A percentile compares a stretch with the other conserved stretches of the same genome.
Conservation (phyloP, 2,329 filamentous ascomycete species). For the Nemania sp. region DNA sequence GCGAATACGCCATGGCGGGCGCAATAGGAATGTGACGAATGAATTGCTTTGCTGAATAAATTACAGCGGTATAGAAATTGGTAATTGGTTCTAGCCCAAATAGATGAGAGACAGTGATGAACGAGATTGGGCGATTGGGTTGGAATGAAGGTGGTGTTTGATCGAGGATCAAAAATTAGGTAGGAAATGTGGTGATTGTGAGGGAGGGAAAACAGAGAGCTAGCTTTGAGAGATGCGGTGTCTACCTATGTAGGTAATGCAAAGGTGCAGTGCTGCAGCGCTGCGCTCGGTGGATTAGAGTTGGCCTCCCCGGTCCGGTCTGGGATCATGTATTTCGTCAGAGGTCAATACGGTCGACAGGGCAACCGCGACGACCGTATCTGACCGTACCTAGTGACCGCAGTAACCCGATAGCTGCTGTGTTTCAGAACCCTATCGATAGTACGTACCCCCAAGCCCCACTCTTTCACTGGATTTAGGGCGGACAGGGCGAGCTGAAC, state of each 20-base stretch:
- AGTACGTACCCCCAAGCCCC: slow-evolving; percentile 5
- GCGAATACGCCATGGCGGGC: slow-evolving; percentile 62
- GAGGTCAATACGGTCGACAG: slow-evolving; percentile 50
- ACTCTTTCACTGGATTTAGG: slow-evolving; percentile 17
- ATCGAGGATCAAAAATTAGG: slow-evolving; percentile 17
- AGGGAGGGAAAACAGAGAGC: slow-evolving; percentile 24
- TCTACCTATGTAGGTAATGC: slow-evolving; percentile 11
- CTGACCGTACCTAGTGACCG: too few relatives aligned
- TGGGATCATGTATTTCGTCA: slow-evolving; percentile 47
- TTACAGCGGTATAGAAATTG: slow-evolving; percentile 25
- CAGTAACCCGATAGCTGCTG: neutral
- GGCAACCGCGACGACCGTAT: slow-evolving; percentile 43
- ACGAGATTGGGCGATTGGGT: slow-evolving; percentile 7
- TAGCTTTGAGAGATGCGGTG: slow-evolving; percentile 9
- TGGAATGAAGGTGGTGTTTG: slow-evolving; percentile 48
- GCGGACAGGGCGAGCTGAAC: slow-evolving; percentile 20
- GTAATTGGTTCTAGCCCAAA: slow-evolving; percentile 31
- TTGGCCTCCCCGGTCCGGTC: slow-evolving; percentile 33
- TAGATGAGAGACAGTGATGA: slow-evolving; percentile 35
- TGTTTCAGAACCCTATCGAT: slow-evolving; percentile 35
- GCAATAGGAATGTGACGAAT: slow-evolving; percentile 27
- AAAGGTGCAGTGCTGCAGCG: slow-evolving; percentile 13
- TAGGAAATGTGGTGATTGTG: slow-evolving; percentile 19
- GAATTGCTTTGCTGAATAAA: slow-evolving; percentile 20
- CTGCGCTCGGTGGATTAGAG: slow-evolving; percentile 23